phyloP scores from a whole-genome alignment of 2,329 filamentous ascomycete genomes.

The Pestalotiopsis sp. region DNA sequence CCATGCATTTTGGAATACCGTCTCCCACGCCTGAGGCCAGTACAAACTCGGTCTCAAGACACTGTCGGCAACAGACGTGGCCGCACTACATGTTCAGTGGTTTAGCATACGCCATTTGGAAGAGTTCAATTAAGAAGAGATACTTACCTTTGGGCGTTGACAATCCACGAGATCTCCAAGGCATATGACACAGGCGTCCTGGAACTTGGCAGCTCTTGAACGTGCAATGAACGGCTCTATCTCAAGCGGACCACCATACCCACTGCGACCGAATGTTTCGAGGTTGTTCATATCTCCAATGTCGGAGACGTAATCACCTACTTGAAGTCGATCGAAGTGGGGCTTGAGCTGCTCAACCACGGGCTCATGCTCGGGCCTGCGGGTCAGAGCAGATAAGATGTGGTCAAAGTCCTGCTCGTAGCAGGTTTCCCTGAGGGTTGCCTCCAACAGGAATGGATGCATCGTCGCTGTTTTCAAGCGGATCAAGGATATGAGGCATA shows the following conservation, averaged over 20 bases:
- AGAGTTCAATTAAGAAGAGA: background rate
- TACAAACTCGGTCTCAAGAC: background rate
- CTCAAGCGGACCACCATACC: background rate
- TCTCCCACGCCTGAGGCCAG: background rate
- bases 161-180: background rate
- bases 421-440: background rate
- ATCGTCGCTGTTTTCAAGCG: background rate
- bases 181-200: background rate
- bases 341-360: background rate
- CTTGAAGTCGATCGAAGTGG: background rate
- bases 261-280: background rate
- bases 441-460: constrained; percentile 7
- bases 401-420: background rate
- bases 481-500: background rate
- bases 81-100: background rate
- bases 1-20: background rate
- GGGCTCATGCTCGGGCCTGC: background rate
- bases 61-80: background rate
- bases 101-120: background rate
- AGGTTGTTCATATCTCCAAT: background rate
- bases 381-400: background rate
- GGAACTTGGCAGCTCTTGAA: background rate
- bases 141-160: background rate
- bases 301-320: background rate
- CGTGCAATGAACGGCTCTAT: background rate